Evolutionary conservation across 2,329 filamentous ascomycete species (phyloP).

Genomic region (Alternaria incomplexa): DNA sequence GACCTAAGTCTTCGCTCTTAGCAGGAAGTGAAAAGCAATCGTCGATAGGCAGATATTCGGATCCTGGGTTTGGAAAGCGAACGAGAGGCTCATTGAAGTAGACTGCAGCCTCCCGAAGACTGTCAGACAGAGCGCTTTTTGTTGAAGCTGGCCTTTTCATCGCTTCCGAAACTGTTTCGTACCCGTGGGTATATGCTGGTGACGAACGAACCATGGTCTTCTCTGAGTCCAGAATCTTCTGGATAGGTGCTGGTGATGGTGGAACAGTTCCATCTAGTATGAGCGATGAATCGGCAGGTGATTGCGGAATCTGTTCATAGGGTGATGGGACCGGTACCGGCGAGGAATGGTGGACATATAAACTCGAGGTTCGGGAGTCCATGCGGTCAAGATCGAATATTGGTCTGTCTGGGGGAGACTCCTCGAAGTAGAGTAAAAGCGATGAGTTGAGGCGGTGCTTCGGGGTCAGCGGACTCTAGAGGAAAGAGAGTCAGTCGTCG

Average conservation of each 20-base stretch:
- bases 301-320: slow-evolving; percentile 5
- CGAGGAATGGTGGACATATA: slow-evolving; percentile 34
- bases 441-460: slow-evolving; percentile 21
- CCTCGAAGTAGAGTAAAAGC: slow-evolving; percentile 34
- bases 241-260: slow-evolving; percentile 37
- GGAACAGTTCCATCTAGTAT: slow-evolving; percentile 36
- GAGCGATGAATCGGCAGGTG: neutral
- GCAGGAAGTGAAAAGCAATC: neutral
- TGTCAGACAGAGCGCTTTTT: slow-evolving; percentile 28
- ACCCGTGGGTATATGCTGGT: neutral
- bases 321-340: slow-evolving; percentile 35
- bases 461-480: slow-evolving; percentile 20
- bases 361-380: slow-evolving; percentile 19
- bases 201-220: slow-evolving; percentile 2
- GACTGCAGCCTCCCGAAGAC: slow-evolving; percentile 1
- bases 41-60: neutral
- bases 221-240: slow-evolving; percentile 25
- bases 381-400: slow-evolving; percentile 31
- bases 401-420: slow-evolving; percentile 29
- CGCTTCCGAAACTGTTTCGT: neutral
- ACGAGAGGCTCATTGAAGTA: neutral
- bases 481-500: neutral
- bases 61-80: neutral
- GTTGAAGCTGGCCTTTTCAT: slow-evolving; percentile 32
- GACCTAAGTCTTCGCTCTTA: neutral